A percentile compares a stretch with the other conserved stretches of the same genome.
Evolutionary conservation across 2,329 filamentous ascomycete species (phyloP).

Genomic region (Aspergillus persii): DNA sequence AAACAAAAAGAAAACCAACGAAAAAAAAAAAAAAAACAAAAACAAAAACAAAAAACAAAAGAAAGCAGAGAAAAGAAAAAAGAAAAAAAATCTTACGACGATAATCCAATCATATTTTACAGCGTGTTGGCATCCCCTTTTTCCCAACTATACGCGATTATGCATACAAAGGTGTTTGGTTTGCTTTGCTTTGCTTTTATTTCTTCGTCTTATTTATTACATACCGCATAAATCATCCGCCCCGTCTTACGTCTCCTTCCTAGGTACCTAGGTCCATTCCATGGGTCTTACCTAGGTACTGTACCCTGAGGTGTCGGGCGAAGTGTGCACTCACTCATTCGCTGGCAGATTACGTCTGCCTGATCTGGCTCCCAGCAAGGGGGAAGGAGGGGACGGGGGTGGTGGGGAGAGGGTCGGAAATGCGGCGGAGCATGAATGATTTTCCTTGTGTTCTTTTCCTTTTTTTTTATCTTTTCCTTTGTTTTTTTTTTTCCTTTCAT

Average conservation of each 20-base stretch:
- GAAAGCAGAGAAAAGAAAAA: background rate
- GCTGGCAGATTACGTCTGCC: too few relatives aligned
- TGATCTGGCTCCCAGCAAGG: background rate
- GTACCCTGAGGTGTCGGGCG: too few relatives aligned
- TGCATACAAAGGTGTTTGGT: conserved; percentile 6
- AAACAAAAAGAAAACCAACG: background rate
- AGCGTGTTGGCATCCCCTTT: background rate
- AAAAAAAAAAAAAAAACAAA: background rate
- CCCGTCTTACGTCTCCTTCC: too few relatives aligned
- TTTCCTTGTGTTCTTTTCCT: background rate
- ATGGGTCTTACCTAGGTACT: too few relatives aligned
- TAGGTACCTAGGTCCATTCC: too few relatives aligned
- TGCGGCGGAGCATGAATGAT: conserved; percentile 5
- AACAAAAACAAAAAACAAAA: background rate
- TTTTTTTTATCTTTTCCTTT: too few relatives aligned
- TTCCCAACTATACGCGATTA: background rate
- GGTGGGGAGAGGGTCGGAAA: too few relatives aligned
- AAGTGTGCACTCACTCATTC: too few relatives aligned
- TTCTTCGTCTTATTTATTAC: background rate
- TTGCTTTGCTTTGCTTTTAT: background rate
- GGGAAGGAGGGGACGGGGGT: background rate
- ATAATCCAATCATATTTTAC: background rate
- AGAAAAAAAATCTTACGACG: background rate
- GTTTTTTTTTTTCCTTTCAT: too few relatives aligned
- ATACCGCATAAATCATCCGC: background rate